phyloP scores from a whole-genome alignment of 108 stramenopile species.

The Skeletonema menzelii region DNA sequence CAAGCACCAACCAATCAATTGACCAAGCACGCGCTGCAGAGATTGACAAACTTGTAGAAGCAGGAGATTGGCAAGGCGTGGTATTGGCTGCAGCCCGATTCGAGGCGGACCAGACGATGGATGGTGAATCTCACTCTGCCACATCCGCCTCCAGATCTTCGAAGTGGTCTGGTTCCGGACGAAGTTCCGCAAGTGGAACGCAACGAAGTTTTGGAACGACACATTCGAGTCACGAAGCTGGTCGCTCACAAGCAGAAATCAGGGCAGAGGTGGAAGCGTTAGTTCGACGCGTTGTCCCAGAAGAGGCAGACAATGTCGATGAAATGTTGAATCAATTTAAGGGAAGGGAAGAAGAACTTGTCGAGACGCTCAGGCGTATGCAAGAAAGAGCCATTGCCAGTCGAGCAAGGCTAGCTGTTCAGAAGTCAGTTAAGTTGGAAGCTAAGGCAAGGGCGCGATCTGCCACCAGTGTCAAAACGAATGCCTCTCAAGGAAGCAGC shows the following conservation, averaged over 20 bases:
- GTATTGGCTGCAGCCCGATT: constrained; percentile 83
- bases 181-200: constrained; percentile 37
- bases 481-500: constrained; percentile 28
- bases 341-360: constrained; percentile 89
- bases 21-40: constrained; percentile 70
- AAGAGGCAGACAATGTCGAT: constrained; percentile 87
- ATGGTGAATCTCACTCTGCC: constrained; percentile 51
- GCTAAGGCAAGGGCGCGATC: constrained; percentile 44
- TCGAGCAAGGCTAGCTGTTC: constrained; percentile 68
- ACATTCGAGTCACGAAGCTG: constrained; percentile 40
- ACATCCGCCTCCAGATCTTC: constrained; percentile 69
- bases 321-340: constrained; percentile 90
- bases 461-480: constrained; percentile 17
- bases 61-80: constrained; percentile 90
- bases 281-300: constrained; percentile 80
- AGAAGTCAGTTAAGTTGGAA: constrained; percentile 78
- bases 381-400: constrained; percentile 83
- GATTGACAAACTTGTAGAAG: constrained; percentile 80
- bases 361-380: constrained; percentile 86
- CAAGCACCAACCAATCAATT: constrained; percentile 22
- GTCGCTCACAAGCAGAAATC: constrained; percentile 62
- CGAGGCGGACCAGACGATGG: constrained; percentile 68
- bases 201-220: constrained; percentile 53
- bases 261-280: constrained; percentile 80
- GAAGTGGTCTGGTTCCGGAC: constrained; percentile 33